These are phyloP conservation scores for Suillus variegatus DNA, from an alignment of 768 basidiomycete species.

Conservation along the genomic window DNA sequence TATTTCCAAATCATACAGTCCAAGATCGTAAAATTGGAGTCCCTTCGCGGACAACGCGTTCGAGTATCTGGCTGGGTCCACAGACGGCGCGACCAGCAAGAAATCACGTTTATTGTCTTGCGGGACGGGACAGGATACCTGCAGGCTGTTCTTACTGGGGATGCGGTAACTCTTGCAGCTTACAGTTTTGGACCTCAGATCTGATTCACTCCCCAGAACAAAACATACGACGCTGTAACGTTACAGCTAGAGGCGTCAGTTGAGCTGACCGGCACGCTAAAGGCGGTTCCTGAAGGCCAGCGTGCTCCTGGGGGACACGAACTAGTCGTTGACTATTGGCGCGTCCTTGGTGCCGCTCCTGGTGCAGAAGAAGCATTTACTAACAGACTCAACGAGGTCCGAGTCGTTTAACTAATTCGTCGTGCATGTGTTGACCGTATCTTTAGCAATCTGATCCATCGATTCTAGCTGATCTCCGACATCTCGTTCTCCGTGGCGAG, in stretches of 20 bases:
- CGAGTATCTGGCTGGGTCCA: slow-evolving; percentile 96
- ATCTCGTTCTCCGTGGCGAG: slow-evolving; percentile 93
- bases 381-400: slow-evolving; percentile 86
- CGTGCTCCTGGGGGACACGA: slow-evolving; percentile 88
- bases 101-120: slow-evolving; percentile 88
- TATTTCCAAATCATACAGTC: slow-evolving; percentile 42
- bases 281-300: slow-evolving; percentile 89
- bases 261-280: slow-evolving; percentile 83
- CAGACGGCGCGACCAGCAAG: slow-evolving; percentile 88
- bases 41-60: slow-evolving; percentile 71
- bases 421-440: slow-evolving; percentile 5
- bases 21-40: slow-evolving; percentile 64
- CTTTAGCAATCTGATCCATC: slow-evolving; percentile 79
- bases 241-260: slow-evolving; percentile 89
- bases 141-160: slow-evolving; percentile 86
- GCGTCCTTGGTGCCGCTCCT: slow-evolving; percentile 82
- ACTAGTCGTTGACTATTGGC: slow-evolving; percentile 92
- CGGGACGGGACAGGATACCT: slow-evolving; percentile 96
- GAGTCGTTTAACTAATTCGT: slow-evolving; percentile 6
- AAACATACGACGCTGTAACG: slow-evolving; percentile 90
- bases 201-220: slow-evolving; percentile 50
- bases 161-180: slow-evolving; percentile 54
- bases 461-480: slow-evolving; percentile 88
- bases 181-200: neutral
- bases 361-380: slow-evolving; percentile 92